Percentiles rank a stretch among this genome's conserved stretches.
Conservation (phyloP, 331 rosid genomes). For the Arachis monticola region DNA sequence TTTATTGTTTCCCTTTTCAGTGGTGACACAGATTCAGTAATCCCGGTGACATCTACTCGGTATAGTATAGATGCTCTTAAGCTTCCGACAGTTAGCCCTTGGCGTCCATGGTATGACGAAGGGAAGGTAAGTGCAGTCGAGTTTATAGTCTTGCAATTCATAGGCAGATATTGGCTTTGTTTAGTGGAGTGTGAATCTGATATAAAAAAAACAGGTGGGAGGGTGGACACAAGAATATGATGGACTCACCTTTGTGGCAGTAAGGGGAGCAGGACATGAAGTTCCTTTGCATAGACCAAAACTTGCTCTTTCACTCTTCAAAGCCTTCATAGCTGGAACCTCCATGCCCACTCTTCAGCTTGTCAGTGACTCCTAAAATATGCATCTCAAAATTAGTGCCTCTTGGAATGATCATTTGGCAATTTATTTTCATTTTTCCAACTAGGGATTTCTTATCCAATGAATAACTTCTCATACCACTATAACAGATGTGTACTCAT, state of each 20-base stretch:
- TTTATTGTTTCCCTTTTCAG: conserved; percentile 50
- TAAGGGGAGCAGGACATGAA: conserved; percentile 93
- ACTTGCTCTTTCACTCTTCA: conserved; percentile 66
- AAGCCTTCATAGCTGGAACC: conserved; percentile 70
- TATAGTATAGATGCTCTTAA: conserved; percentile 71
- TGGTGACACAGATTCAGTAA: conserved; percentile 76
- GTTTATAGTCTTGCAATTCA: background rate
- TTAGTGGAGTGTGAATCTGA: background rate
- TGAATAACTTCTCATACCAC: background rate
- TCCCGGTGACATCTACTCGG: conserved; percentile 88
- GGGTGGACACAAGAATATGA: conserved; percentile 91
- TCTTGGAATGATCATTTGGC: background rate
- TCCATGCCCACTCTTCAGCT: conserved; percentile 57
- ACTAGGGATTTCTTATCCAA: background rate
- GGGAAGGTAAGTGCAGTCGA: background rate
- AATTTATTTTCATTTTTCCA: background rate
- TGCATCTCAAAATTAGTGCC: background rate
- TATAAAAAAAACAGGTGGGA: conserved; percentile 63
- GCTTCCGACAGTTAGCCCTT: conserved; percentile 65
- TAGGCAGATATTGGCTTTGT: background rate
- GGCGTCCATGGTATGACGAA: conserved; percentile 89
- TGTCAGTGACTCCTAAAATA: conserved; percentile 47
- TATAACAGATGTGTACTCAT: background rate
- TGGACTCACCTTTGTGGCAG: conserved; percentile 77
- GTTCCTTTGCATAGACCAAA: conserved; percentile 87